Evolutionary conservation across 345 rosid species (phyloP).

Genomic region (Citrus hindsii): DNA sequence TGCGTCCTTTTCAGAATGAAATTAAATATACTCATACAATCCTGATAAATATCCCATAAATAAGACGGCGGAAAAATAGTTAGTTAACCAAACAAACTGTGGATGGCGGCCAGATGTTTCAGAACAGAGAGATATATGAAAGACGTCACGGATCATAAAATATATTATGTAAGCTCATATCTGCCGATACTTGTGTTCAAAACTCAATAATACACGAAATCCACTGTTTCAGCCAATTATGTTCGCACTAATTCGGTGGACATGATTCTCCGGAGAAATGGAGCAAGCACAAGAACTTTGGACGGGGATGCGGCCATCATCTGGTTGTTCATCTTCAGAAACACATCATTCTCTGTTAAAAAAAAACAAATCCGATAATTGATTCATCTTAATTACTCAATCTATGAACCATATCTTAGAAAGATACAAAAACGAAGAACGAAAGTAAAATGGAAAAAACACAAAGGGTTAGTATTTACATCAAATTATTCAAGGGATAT

Average conservation of each 20-base stretch:
- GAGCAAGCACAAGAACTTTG: background rate
- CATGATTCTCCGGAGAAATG: background rate
- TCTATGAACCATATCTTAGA: background rate
- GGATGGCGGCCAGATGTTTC: slow-evolving; percentile 13
- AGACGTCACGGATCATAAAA: background rate
- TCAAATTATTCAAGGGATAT: background rate
- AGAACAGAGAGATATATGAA: background rate
- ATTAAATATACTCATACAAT: background rate
- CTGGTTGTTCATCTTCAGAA: too few relatives aligned
- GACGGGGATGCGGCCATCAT: too few relatives aligned
- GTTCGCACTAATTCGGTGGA: too few relatives aligned
- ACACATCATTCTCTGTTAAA: background rate
- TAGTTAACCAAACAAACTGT: slow-evolving; percentile 3
- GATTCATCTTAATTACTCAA: background rate
- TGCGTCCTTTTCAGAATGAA: slow-evolving; percentile 6
- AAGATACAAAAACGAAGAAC: too few relatives aligned
- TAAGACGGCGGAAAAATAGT: background rate
- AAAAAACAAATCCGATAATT: background rate
- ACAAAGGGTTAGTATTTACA: slow-evolving; percentile 16
- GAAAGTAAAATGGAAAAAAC: background rate
- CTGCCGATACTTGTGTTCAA: too few relatives aligned
- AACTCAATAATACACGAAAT: too few relatives aligned
- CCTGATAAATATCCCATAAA: too few relatives aligned
- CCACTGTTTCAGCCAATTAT: too few relatives aligned
- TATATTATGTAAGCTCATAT: too few relatives aligned